Evolutionary conservation across 805 yeast genomes (phyloP), one percentile per base, ranked within the genome.

Genomic region (Osmozyma mogii): DNA sequence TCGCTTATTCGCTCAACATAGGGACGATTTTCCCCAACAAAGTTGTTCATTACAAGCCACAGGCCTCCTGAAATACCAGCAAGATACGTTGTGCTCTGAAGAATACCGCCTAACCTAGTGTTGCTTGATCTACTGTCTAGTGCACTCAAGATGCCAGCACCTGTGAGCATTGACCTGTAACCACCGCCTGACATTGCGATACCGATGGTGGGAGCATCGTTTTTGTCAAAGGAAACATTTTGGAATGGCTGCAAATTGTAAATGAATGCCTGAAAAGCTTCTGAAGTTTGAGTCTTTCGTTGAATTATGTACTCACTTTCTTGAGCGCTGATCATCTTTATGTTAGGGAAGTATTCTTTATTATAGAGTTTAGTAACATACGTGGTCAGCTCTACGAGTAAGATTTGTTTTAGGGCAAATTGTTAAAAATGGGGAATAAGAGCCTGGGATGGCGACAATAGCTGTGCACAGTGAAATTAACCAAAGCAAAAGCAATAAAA

Each of bases 141-240:
- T 0, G 79, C 78, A 4, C 65, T 51, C 4, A 75, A 34, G 2
- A 63, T 60, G 0, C 84, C 84, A 0, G 74, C 79, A 0, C 73
- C 76, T 11, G 62, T 58, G 12, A 85, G 65, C 88, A 85, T 83
- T 19, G 95, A 94, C 37, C 96, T 69, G 53, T 83, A 85, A 3
- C 95, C 95, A 49, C 96, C 95, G 25, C 95, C 95, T 10, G 84
- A 68, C 41, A 78, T 75, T 5, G 85, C 61, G 2, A 70, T 37
- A 4, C 75, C 87, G 24, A 80, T 59, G 28, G 66, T 61, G 33
- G n/a, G n/a, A n/a, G n/a, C n/a, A n/a, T n/a, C n/a, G n/a, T n/a
- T n/a, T n/a, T n/a, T n/a, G n/a, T n/a, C n/a, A n/a, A n/a, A n/a
- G n/a, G n/a, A n/a, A n/a, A n/a, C n/a, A n/a, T n/a, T n/a, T n/a